Conservation (phyloP, 257 asterid species). For the Nicotiana noctiflora region DNA sequence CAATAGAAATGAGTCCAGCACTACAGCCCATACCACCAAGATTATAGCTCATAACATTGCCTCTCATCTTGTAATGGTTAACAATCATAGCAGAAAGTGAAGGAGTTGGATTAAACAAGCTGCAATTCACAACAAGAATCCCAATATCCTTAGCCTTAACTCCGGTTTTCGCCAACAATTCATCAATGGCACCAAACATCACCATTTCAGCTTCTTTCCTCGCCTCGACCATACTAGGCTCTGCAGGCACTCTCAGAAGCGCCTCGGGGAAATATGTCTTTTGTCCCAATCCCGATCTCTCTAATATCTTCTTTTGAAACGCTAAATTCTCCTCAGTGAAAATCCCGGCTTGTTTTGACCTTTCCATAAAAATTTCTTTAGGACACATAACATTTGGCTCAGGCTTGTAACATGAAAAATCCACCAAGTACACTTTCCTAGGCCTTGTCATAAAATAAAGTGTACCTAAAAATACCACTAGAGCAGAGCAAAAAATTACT, state of each 20-base stretch:
- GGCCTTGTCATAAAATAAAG: slow-evolving; percentile 20
- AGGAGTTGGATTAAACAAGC: slow-evolving; percentile 42
- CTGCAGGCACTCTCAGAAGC: slow-evolving; percentile 12
- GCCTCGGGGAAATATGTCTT: slow-evolving; percentile 20
- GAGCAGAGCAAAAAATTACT: neutral
- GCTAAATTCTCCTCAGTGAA: slow-evolving; percentile 24
- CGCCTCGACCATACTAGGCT: slow-evolving; percentile 25
- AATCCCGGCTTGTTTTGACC: slow-evolving; percentile 2
- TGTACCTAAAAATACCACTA: slow-evolving; percentile 18
- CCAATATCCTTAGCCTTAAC: slow-evolving; percentile 43
- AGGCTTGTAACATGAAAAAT: slow-evolving; percentile 34
- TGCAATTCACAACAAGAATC: slow-evolving; percentile 38
- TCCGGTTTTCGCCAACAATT: slow-evolving; percentile 29
- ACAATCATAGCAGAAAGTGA: slow-evolving; percentile 48
- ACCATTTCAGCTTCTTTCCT: slow-evolving; percentile 40
- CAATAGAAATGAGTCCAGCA: slow-evolving; percentile 40
- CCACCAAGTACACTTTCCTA: slow-evolving; percentile 27
- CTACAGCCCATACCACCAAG: slow-evolving; percentile 64
- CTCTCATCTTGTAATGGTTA: slow-evolving; percentile 47
- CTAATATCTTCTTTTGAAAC: slow-evolving; percentile 27
- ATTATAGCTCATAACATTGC: slow-evolving; percentile 41
- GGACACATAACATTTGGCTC: slow-evolving; percentile 18
- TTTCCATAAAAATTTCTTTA: slow-evolving; percentile 2
- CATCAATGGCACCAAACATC: slow-evolving; percentile 41
- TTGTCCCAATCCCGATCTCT: slow-evolving; percentile 26